Percentiles rank a stretch among this genome's conserved stretches.
phyloP scores from a whole-genome alignment of 177 flowering plant genomes.

The Vitis hybrid region DNA sequence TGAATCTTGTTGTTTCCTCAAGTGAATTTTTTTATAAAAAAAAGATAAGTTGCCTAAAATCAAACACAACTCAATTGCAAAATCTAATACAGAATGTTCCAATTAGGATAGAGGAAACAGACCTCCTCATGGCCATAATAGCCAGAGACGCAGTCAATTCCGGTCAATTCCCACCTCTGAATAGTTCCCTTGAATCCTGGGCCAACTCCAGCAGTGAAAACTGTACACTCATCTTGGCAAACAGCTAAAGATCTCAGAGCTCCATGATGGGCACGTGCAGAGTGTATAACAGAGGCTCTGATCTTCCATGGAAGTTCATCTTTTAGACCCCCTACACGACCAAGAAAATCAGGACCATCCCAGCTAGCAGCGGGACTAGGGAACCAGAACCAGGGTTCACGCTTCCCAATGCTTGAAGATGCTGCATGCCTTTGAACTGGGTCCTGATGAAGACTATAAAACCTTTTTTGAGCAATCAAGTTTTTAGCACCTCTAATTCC shows the following conservation, averaged over 20 bases:
- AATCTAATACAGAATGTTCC: not conserved
- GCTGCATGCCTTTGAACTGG: slow-evolving; percentile 28
- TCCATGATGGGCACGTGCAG: slow-evolving; percentile 91
- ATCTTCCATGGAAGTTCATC: slow-evolving; percentile 96
- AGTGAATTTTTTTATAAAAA: not conserved
- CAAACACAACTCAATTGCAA: not conserved
- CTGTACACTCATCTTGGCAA: slow-evolving; percentile 72
- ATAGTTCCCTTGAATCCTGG: slow-evolving; percentile 93
- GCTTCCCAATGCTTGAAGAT: slow-evolving; percentile 32
- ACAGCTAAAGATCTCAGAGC: slow-evolving; percentile 77
- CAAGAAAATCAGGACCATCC: slow-evolving; percentile 80
- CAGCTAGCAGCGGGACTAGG: slow-evolving; percentile 73
- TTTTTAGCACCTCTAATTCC: slow-evolving; percentile 58
- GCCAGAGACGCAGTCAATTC: slow-evolving; percentile 67
- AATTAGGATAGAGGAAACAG: slow-evolving; percentile 19
- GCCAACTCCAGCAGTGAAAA: slow-evolving; percentile 89
- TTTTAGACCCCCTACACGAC: slow-evolving; percentile 68
- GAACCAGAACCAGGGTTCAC: slow-evolving; percentile 95
- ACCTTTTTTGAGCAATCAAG: slow-evolving; percentile 40
- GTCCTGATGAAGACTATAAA: slow-evolving; percentile 29
- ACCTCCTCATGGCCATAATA: slow-evolving; percentile 99
- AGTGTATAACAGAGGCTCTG: slow-evolving; percentile 70
- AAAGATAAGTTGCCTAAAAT: not conserved
- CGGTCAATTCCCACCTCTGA: slow-evolving; percentile 84
- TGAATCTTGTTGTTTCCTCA: too few relatives aligned